phyloP scores from a whole-genome alignment of 768 basidiomycete genomes.

The Sporobolomyces pararoseus region DNA sequence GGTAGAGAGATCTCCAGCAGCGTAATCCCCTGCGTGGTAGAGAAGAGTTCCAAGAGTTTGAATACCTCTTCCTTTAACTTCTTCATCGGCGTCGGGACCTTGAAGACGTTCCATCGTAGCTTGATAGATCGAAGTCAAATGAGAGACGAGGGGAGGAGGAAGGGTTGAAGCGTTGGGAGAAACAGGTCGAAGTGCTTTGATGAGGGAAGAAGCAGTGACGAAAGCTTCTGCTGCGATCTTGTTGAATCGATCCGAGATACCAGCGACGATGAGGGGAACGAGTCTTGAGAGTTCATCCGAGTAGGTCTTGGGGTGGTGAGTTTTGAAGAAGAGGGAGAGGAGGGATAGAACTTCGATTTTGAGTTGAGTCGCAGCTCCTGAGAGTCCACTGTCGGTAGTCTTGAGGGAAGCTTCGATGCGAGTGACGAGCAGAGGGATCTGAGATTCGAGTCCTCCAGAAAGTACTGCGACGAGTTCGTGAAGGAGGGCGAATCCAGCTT shows the following conservation, averaged over 20 bases:
- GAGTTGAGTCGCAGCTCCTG: constrained; percentile 71
- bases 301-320: constrained; percentile 63
- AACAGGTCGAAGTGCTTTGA: constrained; percentile 69
- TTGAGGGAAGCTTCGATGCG: constrained; percentile 45
- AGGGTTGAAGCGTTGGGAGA: constrained; percentile 47
- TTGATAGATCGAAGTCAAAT: constrained; percentile 64
- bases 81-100: constrained; percentile 82
- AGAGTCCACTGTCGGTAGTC: constrained; percentile 42
- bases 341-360: constrained; percentile 82
- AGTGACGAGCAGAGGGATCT: constrained; percentile 62
- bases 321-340: constrained; percentile 74
- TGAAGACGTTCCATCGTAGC: constrained; percentile 67
- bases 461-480: constrained; percentile 71
- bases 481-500: constrained; percentile 79
- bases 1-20: constrained; percentile 19
- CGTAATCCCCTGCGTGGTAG: constrained; percentile 69
- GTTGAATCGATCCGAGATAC: constrained; percentile 76
- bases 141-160: constrained; percentile 46
- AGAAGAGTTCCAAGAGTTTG: constrained; percentile 80
- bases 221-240: constrained; percentile 84
- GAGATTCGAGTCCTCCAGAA: constrained; percentile 72
- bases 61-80: constrained; percentile 78
- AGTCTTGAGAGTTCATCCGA: constrained; percentile 61
- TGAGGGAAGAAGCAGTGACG: constrained; percentile 75
- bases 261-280: constrained; percentile 69